Conservation (phyloP, 305 asterid species). For the Rubia tinctorum region DNA sequence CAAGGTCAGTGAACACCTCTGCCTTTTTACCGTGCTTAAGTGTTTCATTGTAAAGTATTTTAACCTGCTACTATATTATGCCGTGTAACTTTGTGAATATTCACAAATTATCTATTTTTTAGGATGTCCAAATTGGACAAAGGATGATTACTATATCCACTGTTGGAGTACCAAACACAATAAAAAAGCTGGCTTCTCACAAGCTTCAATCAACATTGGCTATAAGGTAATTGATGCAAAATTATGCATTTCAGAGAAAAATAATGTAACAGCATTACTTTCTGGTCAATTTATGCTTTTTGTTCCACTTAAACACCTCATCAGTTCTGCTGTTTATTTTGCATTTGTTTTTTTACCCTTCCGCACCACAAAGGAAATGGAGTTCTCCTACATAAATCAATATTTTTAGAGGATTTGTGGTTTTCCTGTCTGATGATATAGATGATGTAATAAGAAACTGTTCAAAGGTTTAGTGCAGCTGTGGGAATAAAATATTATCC, state of each 20-base stretch:
- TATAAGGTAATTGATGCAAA: constrained; percentile 52
- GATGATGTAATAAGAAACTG: background rate
- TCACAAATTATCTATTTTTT: constrained; percentile 10
- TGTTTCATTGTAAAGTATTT: background rate
- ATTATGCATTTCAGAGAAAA: constrained; percentile 5
- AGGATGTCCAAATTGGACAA: constrained; percentile 96
- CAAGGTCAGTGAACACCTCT: constrained; percentile 46
- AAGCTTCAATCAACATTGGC: constrained; percentile 98
- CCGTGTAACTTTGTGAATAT: background rate
- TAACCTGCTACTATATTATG: background rate
- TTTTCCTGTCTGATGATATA: background rate
- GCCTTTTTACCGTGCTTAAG: background rate
- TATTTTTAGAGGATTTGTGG: background rate
- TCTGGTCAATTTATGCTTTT: background rate
- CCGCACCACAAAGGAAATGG: background rate
- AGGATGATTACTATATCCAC: constrained; percentile 98
- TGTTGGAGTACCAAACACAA: constrained; percentile 97
- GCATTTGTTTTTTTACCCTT: too few species aligned
- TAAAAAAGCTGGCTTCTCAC: constrained; percentile 75
- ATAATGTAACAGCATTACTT: background rate
- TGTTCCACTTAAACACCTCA: constrained; percentile 4
- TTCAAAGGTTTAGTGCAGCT: too few species aligned
- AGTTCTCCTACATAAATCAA: background rate
- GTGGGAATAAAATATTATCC: background rate
- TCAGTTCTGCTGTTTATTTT: background rate